A percentile compares a stretch with the other conserved stretches of the same genome.
phyloP scores from a whole-genome alignment of 306 rosid species.

The Cajanus cajan region DNA sequence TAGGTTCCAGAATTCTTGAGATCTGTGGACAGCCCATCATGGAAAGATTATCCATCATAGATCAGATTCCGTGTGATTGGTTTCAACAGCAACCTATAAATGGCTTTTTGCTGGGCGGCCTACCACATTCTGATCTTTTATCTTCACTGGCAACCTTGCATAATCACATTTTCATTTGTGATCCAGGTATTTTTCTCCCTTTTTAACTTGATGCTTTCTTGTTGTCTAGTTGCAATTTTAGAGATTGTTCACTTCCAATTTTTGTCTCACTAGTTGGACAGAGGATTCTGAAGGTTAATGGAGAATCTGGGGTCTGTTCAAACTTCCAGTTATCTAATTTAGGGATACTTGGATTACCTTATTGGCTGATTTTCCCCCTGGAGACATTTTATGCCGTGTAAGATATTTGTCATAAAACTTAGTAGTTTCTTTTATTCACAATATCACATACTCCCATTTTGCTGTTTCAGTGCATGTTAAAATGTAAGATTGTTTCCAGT shows the following conservation, averaged over 20 bases:
- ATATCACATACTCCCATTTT: background rate
- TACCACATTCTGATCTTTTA: conserved; percentile 58
- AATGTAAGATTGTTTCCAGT: conserved; percentile 11
- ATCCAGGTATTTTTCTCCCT: conserved; percentile 52
- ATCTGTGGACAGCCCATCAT: conserved; percentile 50
- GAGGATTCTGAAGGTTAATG: conserved; percentile 65
- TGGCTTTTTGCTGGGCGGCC: conserved; percentile 37
- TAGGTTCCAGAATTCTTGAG: conserved; percentile 67
- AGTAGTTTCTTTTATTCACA: conserved; percentile 1
- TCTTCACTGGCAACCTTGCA: conserved; percentile 65
- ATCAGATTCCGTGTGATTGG: conserved; percentile 54
- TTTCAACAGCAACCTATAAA: conserved; percentile 45
- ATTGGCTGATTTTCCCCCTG: conserved; percentile 62
- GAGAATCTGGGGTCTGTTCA: conserved; percentile 50
- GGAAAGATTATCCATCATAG: conserved; percentile 55
- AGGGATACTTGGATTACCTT: conserved; percentile 81
- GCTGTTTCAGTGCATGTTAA: conserved; percentile 6
- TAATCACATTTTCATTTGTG: conserved; percentile 64
- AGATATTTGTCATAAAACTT: conserved; percentile 32
- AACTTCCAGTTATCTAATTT: conserved; percentile 69
- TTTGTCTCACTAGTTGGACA: conserved; percentile 70
- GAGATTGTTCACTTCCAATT: conserved; percentile 30
- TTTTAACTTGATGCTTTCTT: background rate
- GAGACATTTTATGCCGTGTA: conserved; percentile 63
- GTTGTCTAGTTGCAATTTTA: conserved; percentile 12